Evolutionary conservation across 2,329 filamentous ascomycete genomes (phyloP), one percentile per base, ranked within the genome.

Genomic region (Fusarium sp.): DNA sequence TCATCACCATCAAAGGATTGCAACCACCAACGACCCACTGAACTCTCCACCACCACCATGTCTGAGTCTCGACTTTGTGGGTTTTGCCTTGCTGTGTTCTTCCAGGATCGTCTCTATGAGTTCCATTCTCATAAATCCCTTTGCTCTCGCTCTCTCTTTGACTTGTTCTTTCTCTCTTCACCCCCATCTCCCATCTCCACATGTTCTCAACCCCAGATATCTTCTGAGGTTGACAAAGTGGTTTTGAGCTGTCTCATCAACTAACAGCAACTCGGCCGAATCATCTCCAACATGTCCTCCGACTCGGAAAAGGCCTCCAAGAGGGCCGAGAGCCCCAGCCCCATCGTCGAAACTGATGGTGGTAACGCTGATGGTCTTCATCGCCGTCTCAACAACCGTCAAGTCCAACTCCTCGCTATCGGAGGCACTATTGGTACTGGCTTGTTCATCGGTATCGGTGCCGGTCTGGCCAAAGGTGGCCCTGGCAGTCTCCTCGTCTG

Each of bases 351-450:
- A n/a, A 36, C n/a, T 22, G 71, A 74, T 13, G 59, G 53, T 41
- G 71, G 33, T 18, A 74, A 61, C 31, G 17, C 53, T 0, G 71
- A 67, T 20, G 71, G 71, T 14, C 71, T 74, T 17, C 71, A 74
- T 60, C 71, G 71, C 27, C 71, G 71, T 29, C 71, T 74, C 42
- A 74, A 74, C 49, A 74, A 74, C 33, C 69, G 72, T 31, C 72
- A 74, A 17, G 66, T 74, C 2, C 72, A 74, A n/a, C 71, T 74
- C 1, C 65, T 73, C 11, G n/a, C 71, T 4, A 72, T 74, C 15
- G 71, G 71, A 29, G 71, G 71, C 4, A 74, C 71, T 11, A 4
- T 73, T 15, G 71, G 71, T 17, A 73, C 71, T 10, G 71, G 71
- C 15, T 25, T 73, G 55, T 73, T 73, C 20, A 69, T 73, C 38